Evolutionary conservation across 2,329 filamentous ascomycete genomes (phyloP).

Genomic region (Grosmannia huntii): DNA sequence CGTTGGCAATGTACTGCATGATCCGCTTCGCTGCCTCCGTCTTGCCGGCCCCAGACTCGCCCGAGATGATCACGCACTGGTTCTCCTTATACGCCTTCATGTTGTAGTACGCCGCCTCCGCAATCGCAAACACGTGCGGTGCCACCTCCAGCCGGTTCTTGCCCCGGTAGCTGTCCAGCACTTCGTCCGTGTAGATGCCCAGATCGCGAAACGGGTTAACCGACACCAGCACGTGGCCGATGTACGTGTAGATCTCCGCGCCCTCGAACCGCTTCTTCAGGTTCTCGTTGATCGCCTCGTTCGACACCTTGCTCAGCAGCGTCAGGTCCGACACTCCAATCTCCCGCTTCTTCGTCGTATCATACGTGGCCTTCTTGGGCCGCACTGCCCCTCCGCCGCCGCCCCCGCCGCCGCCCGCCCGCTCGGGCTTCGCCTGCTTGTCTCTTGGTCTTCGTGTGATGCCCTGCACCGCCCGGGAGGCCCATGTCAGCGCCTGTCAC

Average conservation of each 20-base stretch:
- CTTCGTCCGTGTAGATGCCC: conserved; percentile 93
- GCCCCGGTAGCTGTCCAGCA: conserved; percentile 86
- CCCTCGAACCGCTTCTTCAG: conserved; percentile 96
- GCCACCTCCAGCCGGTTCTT: conserved; percentile 94
- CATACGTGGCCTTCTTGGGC: conserved; percentile 92
- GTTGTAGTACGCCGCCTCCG: conserved; percentile 95
- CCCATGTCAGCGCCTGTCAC: not conserved
- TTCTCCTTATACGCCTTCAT: conserved; percentile 99
- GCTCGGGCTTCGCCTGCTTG: conserved; percentile 29
- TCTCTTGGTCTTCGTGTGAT: conserved; percentile 37
- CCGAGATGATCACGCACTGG: conserved; percentile 98
- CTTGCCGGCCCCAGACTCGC: conserved; percentile 95
- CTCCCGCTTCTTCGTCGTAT: conserved; percentile 97
- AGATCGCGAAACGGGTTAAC: conserved; percentile 97
- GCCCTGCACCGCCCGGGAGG: conserved; percentile 20
- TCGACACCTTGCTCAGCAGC: conserved; percentile 94
- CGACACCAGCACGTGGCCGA: conserved; percentile 97
- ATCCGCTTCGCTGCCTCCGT: conserved; percentile 96
- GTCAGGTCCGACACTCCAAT: conserved; percentile 97
- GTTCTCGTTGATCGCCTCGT: conserved; percentile 99
- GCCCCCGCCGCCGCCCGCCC: conserved; percentile 24
- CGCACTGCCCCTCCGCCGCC: conserved; percentile 35
- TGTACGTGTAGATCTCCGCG: conserved; percentile 98
- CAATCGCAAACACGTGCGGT: conserved; percentile 94
- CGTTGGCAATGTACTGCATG: conserved; percentile 99